Evolutionary conservation across 805 yeast genomes (phyloP).

Genomic region (Priceomyces medius): DNA sequence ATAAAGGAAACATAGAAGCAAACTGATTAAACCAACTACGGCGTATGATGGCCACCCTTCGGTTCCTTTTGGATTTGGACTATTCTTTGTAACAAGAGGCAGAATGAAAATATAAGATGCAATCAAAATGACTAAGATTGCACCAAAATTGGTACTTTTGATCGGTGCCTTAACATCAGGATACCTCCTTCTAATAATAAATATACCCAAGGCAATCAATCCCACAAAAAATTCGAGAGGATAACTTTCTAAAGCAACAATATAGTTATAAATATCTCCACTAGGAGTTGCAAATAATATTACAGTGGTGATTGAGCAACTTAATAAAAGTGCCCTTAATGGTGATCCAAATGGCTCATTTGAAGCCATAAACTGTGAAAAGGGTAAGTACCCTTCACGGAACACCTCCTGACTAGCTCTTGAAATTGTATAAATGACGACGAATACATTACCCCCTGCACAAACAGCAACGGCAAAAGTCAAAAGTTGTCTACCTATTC

Average conservation of each 20-base stretch:
- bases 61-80: constrained; percentile 41
- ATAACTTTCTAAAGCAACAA: constrained; percentile 52
- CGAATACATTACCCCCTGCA: constrained; percentile 62
- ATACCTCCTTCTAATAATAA: constrained; percentile 50
- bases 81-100: constrained; percentile 41
- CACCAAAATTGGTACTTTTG: constrained; percentile 50
- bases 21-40: constrained; percentile 40
- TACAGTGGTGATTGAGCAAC: constrained; percentile 39
- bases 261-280: constrained; percentile 51
- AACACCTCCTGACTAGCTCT: constrained; percentile 66
- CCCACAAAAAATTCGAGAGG: constrained; percentile 51
- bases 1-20: constrained; percentile 46
- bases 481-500: constrained; percentile 52
- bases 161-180: constrained; percentile 52
- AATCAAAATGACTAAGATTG: constrained; percentile 44
- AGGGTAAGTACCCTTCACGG: constrained; percentile 62
- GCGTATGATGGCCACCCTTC: constrained; percentile 52
- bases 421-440: constrained; percentile 57
- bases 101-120: constrained; percentile 50
- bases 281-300: constrained; percentile 43
- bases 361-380: constrained; percentile 49
- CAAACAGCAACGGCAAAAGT: constrained; percentile 60
- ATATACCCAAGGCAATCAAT: constrained; percentile 55
- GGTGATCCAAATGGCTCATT: constrained; percentile 61
- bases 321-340: constrained; percentile 47